Base-by-base conservation (phyloP, 1,284 basidiomycete genomes). In the Phellopilus nigrolimitatus region DNA sequence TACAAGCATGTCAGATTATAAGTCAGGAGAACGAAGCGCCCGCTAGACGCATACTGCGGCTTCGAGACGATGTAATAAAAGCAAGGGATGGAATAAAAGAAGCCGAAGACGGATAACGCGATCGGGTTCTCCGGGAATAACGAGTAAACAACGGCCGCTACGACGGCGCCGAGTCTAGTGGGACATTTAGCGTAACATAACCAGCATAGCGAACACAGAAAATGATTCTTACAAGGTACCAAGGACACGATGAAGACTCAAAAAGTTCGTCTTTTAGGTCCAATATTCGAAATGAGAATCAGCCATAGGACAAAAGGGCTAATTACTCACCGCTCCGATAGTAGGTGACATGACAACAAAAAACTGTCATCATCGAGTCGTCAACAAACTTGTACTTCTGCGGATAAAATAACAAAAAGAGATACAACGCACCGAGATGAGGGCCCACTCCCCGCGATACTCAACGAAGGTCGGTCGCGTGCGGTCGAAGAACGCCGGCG, bases 1-100 rank as follows among this genome's bases (percentile, higher is more conserved):
- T 88, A 95, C 5, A 95, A 73, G 61, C 91, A 95, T 1, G 91
- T 95, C 56, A 97, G 68, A 61, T 97, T 97, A 69, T 95, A 92
- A 3, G 88, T 89, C 44, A 95, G 69, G 24, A 97, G 74, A n/a
- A 92, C 84, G 67, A 97, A 95, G 22, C 94, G 79, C 2, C 88
- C 86, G 1, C 88, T 82, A 36, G 88, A 82, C 8, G 86, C 80
- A 59, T 89, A 91, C 55, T 82, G 72, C 0, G 92, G 92, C 58
- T 82, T 83, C 0, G 83, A 79, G 12, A 94, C 75, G 59, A 95
- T 93, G 62, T 87, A 84, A 66, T 91, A 94, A 71, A 97, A 98
- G 67, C 95, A 97, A 2, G 95, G 95, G 3, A 97, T 71, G 1
- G 92, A 94, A 66, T 92, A 95, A 57, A 97, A 72, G 64, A 91